phyloP scores from a whole-genome alignment of 1,139 yeast species.

The Kurtzmaniella quercitrusa region DNA sequence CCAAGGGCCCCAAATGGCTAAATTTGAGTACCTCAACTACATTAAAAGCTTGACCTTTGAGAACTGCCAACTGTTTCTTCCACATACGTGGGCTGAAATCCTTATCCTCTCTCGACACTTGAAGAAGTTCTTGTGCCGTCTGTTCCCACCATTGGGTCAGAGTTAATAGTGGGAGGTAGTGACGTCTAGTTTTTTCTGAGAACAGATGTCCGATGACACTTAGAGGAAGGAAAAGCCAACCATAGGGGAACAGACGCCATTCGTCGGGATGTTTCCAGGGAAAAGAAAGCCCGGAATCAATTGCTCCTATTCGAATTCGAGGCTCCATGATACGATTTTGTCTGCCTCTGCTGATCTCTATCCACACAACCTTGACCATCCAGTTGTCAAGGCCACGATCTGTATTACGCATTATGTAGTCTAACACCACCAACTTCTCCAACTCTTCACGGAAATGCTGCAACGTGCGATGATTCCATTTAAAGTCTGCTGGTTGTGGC shows the following conservation, averaged over 20 bases:
- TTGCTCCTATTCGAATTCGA: constrained; percentile 59
- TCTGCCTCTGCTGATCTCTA: constrained; percentile 11
- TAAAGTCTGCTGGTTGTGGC: constrained; percentile 25
- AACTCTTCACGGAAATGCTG: constrained; percentile 57
- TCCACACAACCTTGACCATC: constrained; percentile 66
- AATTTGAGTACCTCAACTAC: constrained; percentile 62
- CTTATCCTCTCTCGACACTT: constrained; percentile 50
- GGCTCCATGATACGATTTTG: constrained; percentile 25
- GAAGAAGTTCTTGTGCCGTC: constrained; percentile 43
- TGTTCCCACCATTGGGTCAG: constrained; percentile 73
- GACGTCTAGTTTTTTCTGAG: constrained; percentile 50
- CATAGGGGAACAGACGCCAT: constrained; percentile 78
- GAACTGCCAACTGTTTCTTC: constrained; percentile 63
- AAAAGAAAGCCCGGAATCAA: constrained; percentile 71
- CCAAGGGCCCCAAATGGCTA: constrained; percentile 63
- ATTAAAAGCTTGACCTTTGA: constrained; percentile 78
- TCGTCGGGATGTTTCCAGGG: constrained; percentile 87
- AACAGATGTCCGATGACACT: constrained; percentile 68
- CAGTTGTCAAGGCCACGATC: constrained; percentile 75
- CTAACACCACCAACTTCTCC: constrained; percentile 67
- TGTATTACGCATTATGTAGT: constrained; percentile 71
- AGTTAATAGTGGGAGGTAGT: constrained; percentile 56
- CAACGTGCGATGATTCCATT: constrained; percentile 53
- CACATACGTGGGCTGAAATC: constrained; percentile 68
- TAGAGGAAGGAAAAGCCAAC: constrained; percentile 70